Conservation (phyloP, 148 eudicot species). For the Rhododendron simsii region DNA sequence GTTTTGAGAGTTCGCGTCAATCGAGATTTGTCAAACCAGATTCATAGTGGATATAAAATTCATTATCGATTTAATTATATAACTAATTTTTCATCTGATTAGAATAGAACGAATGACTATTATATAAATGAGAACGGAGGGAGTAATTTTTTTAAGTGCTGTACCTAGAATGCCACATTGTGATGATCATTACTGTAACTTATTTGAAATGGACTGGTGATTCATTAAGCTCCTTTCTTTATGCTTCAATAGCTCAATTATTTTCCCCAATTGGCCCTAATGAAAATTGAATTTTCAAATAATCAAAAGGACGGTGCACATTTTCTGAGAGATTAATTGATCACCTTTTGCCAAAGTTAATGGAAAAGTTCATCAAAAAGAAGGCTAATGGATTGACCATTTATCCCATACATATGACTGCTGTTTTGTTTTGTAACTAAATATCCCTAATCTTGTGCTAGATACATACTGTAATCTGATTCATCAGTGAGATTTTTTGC, state of each 20-base stretch:
- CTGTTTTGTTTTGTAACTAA: conserved; percentile 12
- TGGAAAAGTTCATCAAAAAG: conserved; percentile 7
- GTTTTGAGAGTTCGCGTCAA: too few relatives aligned
- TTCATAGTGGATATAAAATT: too few relatives aligned
- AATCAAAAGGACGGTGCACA: background rate
- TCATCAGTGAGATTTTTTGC: background rate
- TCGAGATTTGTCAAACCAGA: too few relatives aligned
- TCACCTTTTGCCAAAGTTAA: conserved; percentile 6
- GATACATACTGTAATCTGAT: background rate
- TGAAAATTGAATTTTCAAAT: background rate
- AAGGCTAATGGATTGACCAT: background rate
- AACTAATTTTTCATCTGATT: too few relatives aligned
- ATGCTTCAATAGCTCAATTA: background rate
- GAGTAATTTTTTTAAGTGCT: too few relatives aligned
- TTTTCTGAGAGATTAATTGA: background rate
- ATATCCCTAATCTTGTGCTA: background rate
- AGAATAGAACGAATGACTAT: too few relatives aligned
- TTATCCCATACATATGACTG: background rate
- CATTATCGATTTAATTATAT: too few relatives aligned
- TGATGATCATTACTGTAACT: background rate
- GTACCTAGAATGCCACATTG: background rate
- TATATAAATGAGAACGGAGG: too few relatives aligned
- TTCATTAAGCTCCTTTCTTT: background rate
- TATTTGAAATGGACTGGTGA: background rate
- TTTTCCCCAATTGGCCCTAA: background rate